These are phyloP conservation scores for Filosporella fistucella DNA, from an alignment of 495 filamentous ascomycete species.

Conservation along the genomic window DNA sequence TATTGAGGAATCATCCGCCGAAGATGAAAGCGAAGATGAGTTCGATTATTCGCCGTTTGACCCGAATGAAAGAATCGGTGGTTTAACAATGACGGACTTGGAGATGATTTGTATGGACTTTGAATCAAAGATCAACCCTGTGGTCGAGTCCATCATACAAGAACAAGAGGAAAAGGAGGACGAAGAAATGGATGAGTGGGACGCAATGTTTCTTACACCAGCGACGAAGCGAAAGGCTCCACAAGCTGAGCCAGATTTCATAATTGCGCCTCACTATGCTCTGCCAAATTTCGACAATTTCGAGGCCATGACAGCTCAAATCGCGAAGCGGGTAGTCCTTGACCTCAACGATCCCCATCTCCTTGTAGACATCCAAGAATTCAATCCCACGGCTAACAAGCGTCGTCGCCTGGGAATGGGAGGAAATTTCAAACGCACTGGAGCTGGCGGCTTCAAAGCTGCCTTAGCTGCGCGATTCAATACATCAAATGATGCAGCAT, in stretches of 20 bases:
- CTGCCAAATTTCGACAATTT: slow-evolving; percentile 45
- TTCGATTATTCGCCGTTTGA: slow-evolving; percentile 43
- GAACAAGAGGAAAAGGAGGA: slow-evolving; percentile 40
- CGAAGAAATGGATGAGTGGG: slow-evolving; percentile 42
- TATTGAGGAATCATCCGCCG: slow-evolving; percentile 41
- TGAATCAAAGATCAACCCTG: slow-evolving; percentile 50
- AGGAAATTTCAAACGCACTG: slow-evolving; percentile 46
- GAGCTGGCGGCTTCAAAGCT: slow-evolving; percentile 48
- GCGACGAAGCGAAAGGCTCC: slow-evolving; percentile 31
- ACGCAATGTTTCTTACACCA: slow-evolving; percentile 39
- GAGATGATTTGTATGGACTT: slow-evolving; percentile 80
- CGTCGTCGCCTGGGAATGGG: slow-evolving; percentile 27
- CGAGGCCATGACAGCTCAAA: slow-evolving; percentile 55
- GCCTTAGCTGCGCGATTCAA: slow-evolving; percentile 80
- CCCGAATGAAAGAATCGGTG: slow-evolving; percentile 62
- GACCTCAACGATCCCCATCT: slow-evolving; percentile 89
- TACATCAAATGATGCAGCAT: slow-evolving; percentile 92
- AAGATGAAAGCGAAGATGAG: slow-evolving; percentile 53
- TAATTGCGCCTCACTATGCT: slow-evolving; percentile 34
- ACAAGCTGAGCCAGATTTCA: slow-evolving; percentile 28
- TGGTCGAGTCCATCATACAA: slow-evolving; percentile 18
- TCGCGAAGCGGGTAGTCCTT: slow-evolving; percentile 73
- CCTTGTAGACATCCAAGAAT: slow-evolving; percentile 60
- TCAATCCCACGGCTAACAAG: slow-evolving; percentile 27
- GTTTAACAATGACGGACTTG: slow-evolving; percentile 69